Evolutionary conservation across 2,329 filamentous ascomycete species (phyloP), one percentile per base, ranked within the genome.

Genomic region (Cladophialophora chaetospira): DNA sequence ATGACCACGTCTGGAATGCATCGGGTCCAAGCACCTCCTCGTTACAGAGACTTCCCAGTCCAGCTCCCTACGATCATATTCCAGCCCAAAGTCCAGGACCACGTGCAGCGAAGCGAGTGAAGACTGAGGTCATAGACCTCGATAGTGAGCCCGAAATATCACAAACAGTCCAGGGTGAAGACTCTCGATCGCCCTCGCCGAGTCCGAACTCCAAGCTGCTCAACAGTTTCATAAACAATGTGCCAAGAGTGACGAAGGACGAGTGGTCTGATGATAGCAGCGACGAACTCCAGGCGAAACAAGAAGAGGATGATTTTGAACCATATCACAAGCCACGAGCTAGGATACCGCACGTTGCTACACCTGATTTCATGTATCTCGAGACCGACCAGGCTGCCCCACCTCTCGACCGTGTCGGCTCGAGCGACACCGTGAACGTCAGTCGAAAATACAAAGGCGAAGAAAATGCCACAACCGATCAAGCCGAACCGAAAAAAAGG

Each of bases 261-360:
- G 40, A 43, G 25, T 43, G 40, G 19, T 43, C 19, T 15, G 40
- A 23, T n/a, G 40, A 43, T n/a, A 43, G 40, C 19, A 43, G 40
- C 40, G 40, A 43, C 25, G 40, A 43, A 8, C 8, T 38, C 40
- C 40, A 43, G 15, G 13, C 5, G 9, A n/a, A 43, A 9, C 40
- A 21, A 43, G 40, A 21, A 11, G 40, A 43, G 40, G 1, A 21
- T 6, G 9, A 25, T 17, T 17, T 17, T 43, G 19, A 43, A 25
- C 40, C 25, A 21, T 43, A 43, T 11, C 40, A 43, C 40, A 43
- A 43, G 21, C 38, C 40, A 25, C 6, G 17, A 21, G 8, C 21
- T 26, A 11, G n/a, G 2, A 25, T 15, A 17, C 2, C 8, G 5
- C 15, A 21, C 3, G 5, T 10, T 38, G 35, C 35, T 38, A 21